Percentiles rank a stretch among this genome's conserved stretches.
Conservation (phyloP, 441 rosid species). For the Metrosideros polymorpha region DNA sequence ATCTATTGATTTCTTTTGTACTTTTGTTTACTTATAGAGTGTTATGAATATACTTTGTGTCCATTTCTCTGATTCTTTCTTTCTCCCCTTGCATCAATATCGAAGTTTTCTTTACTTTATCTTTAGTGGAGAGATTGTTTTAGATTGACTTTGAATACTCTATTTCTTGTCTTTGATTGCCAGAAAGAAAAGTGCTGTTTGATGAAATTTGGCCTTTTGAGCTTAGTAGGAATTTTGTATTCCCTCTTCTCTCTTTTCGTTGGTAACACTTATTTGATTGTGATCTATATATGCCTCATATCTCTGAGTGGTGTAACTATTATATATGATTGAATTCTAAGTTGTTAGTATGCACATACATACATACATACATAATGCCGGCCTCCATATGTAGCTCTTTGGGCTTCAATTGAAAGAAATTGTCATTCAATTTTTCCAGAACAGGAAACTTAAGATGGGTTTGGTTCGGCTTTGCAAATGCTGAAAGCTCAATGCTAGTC, state of each 20-base stretch:
- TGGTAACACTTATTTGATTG: neutral
- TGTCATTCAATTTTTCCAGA: neutral
- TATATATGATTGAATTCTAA: neutral
- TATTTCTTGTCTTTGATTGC: neutral
- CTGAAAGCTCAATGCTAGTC: no score
- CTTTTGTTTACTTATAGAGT: neutral
- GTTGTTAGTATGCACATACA: neutral
- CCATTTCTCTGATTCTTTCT: neutral
- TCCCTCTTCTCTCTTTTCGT: neutral
- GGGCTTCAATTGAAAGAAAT: neutral
- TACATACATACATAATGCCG: neutral
- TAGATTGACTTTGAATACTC: neutral
- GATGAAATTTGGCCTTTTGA: neutral
- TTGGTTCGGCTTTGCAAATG: no score
- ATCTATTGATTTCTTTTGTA: neutral
- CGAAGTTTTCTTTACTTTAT: neutral
- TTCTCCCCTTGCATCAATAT: neutral
- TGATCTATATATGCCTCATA: neutral
- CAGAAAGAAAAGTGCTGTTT: neutral
- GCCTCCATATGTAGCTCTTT: neutral
- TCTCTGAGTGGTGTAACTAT: neutral
- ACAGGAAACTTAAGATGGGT: neutral
- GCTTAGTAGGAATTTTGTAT: neutral
- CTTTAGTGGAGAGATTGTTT: neutral
- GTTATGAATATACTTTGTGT: neutral